Evolutionary conservation across 192 early-diverging fungal genomes (phyloP).

Genomic region (Anaeromyces robustus): DNA sequence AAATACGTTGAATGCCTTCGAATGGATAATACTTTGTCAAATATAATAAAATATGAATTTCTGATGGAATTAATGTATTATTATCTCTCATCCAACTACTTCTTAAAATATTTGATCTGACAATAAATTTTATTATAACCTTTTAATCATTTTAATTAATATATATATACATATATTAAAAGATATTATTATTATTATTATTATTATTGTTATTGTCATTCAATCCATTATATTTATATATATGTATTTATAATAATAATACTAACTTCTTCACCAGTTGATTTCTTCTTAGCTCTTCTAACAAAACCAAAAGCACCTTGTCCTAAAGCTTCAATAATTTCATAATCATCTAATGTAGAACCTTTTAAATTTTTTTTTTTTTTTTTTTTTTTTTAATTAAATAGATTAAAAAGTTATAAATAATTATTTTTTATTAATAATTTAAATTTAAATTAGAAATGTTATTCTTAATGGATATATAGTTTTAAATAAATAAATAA

Average conservation of each 20-base stretch:
- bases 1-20: background rate
- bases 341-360: slow-evolving; percentile 28
- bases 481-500: no score
- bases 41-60: background rate
- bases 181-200: no score
- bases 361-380: background rate
- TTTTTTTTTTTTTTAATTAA: no score
- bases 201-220: no score
- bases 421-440: no score
- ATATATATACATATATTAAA: no score
- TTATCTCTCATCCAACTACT: background rate
- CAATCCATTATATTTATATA: no score
- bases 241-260: no score
- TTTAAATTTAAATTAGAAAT: no score
- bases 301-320: slow-evolving; percentile 59
- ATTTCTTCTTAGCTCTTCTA: slow-evolving; percentile 28
- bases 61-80: background rate
- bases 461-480: no score
- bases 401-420: no score
- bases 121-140: background rate
- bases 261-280: slow-evolving; percentile 23
- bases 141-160: background rate
- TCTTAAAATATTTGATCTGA: background rate
- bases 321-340: slow-evolving; percentile 40
- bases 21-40: background rate